Base-by-base conservation (phyloP, 805 yeast species). In the Candida takata region DNA sequence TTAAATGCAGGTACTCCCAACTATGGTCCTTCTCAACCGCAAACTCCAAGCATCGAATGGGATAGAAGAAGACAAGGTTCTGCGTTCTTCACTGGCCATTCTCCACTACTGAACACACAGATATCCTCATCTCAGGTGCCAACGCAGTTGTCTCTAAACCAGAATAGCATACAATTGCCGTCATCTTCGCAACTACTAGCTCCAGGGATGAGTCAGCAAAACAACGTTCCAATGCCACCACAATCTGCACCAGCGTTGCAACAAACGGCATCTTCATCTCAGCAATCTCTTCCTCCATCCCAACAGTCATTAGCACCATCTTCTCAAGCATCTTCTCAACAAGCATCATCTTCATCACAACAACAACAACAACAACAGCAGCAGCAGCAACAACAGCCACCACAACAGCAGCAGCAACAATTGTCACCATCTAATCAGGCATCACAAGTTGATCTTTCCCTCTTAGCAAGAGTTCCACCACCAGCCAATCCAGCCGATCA, bases 401-500 rank as follows among this genome's bases (percentile, higher is more conserved):
- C 23, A 19, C 40, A 27, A 16, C 21, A 13, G 16, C 39, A 31
- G 18, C 35, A 14, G 20, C 43, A 36, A 15, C 40, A 29, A 23
- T 35, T 13, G 12, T 24, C 23, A 5, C 31, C 28, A 9, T 35
- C 48, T 9, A 33, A 21, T 24, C 44, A 39, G 14, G 40, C 56
- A 0, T 61, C 69, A 6, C 69, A 65, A 37, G 65, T 72, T 63
- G 92, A 83, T 54, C 65, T 83, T 43, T 79, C 87, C 1, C 62
- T 83, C 31, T 61, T 84, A 32, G 87, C 90, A 0, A 64, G 86
- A 45, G 87, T 84, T 21, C 94, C 92, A 11, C 87, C 90, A 5
- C 95, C 94, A 6, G 95, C 95, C 1, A 90, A 90, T 53, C 98
- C 98, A 6, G 97, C 98, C 3, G 98, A 92, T 60, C 98, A 92